These are phyloP conservation scores for Puccinia horiana DNA, from an alignment of 1,284 basidiomycete species.

Conservation along the genomic window DNA sequence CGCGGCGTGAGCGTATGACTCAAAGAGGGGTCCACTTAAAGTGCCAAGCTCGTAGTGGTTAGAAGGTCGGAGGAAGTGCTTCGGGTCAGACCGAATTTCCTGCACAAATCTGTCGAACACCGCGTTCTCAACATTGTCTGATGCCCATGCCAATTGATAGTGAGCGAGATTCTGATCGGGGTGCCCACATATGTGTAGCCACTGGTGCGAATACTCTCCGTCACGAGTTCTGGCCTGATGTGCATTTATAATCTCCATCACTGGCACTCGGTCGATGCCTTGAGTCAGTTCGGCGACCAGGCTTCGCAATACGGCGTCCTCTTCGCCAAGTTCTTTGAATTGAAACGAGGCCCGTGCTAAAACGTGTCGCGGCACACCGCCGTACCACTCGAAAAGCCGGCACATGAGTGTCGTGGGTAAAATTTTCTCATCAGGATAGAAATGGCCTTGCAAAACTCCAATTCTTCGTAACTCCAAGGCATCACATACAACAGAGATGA, in stretches of 20 bases:
- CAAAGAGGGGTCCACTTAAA: background rate
- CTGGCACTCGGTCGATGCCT: background rate
- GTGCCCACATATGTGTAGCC: background rate
- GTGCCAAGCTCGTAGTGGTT: background rate
- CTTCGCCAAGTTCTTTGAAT: background rate
- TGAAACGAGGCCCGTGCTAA: background rate
- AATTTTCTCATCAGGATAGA: constrained; percentile 11
- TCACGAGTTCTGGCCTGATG: background rate
- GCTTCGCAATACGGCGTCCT: background rate
- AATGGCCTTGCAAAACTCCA: background rate
- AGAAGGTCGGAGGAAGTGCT: background rate
- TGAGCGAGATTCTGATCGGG: background rate
- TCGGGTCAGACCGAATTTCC: background rate
- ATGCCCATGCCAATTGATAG: background rate
- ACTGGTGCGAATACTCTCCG: background rate
- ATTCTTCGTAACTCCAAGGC: background rate
- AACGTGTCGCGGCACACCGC: constrained; percentile 4
- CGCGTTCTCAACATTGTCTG: background rate
- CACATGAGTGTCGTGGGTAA: background rate
- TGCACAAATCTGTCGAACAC: background rate
- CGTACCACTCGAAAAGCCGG: constrained; percentile 7
- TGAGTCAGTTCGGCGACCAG: background rate
- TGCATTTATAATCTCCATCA: background rate
- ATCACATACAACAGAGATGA: constrained; percentile 2
- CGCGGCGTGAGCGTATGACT: background rate